These are phyloP conservation scores for Hyphopichia homilentoma DNA, from an alignment of 805 yeast genomes.

Conservation along the genomic window DNA sequence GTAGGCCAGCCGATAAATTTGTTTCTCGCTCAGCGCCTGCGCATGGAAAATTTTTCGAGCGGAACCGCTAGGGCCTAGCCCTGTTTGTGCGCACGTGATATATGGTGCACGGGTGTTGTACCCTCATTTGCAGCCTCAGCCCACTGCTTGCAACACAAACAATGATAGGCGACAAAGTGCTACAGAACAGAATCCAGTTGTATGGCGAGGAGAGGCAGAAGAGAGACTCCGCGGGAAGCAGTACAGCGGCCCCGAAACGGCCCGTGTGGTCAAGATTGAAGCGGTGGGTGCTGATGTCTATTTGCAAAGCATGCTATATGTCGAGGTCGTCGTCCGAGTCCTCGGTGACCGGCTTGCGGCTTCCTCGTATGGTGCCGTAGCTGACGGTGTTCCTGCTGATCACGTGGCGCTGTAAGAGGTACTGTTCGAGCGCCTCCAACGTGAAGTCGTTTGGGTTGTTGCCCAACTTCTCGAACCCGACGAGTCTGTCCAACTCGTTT, in stretches of 20 bases:
- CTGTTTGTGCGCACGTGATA: too few relatives aligned
- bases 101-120: too few relatives aligned
- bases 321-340: slow-evolving; percentile 11
- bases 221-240: too few relatives aligned
- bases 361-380: slow-evolving; percentile 7
- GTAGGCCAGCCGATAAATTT: too few relatives aligned
- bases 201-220: slow-evolving; percentile 2
- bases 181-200: slow-evolving; percentile 4
- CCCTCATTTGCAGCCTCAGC: too few relatives aligned
- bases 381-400: slow-evolving; percentile 14
- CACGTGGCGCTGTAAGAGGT: slow-evolving; percentile 12
- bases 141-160: too few relatives aligned
- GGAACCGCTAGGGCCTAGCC: background rate
- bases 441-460: slow-evolving; percentile 43
- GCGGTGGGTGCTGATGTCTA: background rate
- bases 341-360: slow-evolving; percentile 1
- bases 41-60: slow-evolving; percentile 5
- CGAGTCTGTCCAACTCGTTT: slow-evolving; percentile 51
- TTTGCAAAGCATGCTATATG: slow-evolving; percentile 3
- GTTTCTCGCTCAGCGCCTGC: too few relatives aligned
- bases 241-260: too few relatives aligned
- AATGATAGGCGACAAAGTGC: slow-evolving; percentile 13
- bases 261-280: background rate
- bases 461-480: slow-evolving; percentile 68
- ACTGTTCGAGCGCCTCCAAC: slow-evolving; percentile 45